Conservation (phyloP, 331 rosid species). For the Pyracantha coccinea region DNA sequence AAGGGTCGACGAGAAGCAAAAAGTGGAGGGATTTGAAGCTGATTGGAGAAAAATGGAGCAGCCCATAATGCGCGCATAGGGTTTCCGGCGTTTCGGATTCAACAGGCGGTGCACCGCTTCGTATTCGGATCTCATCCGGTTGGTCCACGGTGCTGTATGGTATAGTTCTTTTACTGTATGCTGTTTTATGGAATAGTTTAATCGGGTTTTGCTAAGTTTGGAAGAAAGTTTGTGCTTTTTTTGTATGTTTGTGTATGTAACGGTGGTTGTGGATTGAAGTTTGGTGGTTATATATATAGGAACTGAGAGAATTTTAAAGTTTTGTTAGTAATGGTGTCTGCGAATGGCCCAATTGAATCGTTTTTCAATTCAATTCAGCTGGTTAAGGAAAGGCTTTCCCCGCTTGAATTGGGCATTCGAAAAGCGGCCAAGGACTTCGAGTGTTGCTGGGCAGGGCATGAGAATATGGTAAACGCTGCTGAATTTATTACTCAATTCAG, state of each 20-base stretch:
- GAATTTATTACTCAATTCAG: slow-evolving; percentile 42
- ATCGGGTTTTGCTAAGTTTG: neutral
- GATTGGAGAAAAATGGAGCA: slow-evolving; percentile 1
- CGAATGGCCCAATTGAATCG: slow-evolving; percentile 76
- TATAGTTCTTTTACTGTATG: slow-evolving; percentile 8
- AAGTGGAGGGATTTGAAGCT: neutral
- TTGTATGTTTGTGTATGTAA: slow-evolving; percentile 3
- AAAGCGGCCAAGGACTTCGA: slow-evolving; percentile 88
- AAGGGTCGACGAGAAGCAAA: neutral
- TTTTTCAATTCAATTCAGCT: slow-evolving; percentile 77
- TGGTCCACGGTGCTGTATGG: slow-evolving; percentile 5
- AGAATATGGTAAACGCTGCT: slow-evolving; percentile 39
- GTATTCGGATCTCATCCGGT: slow-evolving; percentile 23
- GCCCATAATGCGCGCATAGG: slow-evolving; percentile 1
- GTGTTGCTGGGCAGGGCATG: slow-evolving; percentile 50
- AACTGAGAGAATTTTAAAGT: slow-evolving; percentile 1
- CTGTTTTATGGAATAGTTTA: neutral
- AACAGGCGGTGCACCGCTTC: slow-evolving; percentile 1
- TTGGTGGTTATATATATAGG: neutral
- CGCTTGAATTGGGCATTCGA: slow-evolving; percentile 66
- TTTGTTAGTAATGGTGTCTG: slow-evolving; percentile 60
- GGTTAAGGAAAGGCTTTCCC: slow-evolving; percentile 65
- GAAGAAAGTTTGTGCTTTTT: neutral
- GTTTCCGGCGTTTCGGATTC: slow-evolving; percentile 14
- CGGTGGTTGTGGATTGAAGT: slow-evolving; percentile 4